Percentiles rank a stretch among this genome's conserved stretches.
These are phyloP conservation scores for Alternaria hordeiaustralica DNA, from an alignment of 2,329 filamentous ascomycete genomes.

Conservation along the genomic window DNA sequence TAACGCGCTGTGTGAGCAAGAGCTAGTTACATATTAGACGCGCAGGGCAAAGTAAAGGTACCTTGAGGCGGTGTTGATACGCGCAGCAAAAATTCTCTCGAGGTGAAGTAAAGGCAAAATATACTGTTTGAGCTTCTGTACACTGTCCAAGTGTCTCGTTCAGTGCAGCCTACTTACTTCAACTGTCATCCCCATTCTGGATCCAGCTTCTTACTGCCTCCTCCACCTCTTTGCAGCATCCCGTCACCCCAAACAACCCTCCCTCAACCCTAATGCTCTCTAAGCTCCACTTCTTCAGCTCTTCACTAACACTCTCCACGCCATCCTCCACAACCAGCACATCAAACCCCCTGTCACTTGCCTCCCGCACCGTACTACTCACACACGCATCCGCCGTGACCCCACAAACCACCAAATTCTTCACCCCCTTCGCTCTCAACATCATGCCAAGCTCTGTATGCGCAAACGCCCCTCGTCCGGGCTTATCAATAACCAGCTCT, in stretches of 20 bases:
- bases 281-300: constrained; percentile 39
- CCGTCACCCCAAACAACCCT: constrained; percentile 39
- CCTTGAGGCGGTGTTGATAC: neutral
- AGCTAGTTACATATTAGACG: neutral
- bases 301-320: constrained; percentile 39
- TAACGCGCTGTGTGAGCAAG: neutral
- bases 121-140: neutral
- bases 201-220: constrained; percentile 35
- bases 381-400: constrained; percentile 65
- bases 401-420: constrained; percentile 60
- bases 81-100: neutral
- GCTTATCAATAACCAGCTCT: constrained; percentile 63
- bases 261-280: constrained; percentile 36
- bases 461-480: constrained; percentile 60
- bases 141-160: neutral
- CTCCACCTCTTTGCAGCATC: constrained; percentile 25
- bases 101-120: neutral
- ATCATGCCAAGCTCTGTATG: constrained; percentile 62
- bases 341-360: constrained; percentile 63
- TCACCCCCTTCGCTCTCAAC: constrained; percentile 58
- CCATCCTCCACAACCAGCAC: constrained; percentile 60
- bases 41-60: neutral
- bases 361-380: constrained; percentile 62
- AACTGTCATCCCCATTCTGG: neutral
- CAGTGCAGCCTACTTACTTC: neutral